phyloP scores from a whole-genome alignment of 2,329 filamentous ascomycete genomes.

The Paecilomyces sp. region DNA sequence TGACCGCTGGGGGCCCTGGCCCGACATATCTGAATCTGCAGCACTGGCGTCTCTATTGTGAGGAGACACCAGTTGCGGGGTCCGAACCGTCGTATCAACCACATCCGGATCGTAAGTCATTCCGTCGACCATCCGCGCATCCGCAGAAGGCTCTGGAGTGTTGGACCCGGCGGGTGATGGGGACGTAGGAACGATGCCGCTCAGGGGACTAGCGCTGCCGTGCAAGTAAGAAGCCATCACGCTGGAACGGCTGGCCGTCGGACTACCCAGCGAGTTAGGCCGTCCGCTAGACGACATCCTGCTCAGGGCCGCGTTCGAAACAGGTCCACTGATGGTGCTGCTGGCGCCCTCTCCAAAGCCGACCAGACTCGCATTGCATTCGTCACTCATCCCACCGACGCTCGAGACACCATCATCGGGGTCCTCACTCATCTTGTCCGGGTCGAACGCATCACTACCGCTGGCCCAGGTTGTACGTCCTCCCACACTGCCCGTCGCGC shows the following conservation, averaged over 20 bases:
- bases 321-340: constrained; percentile 74
- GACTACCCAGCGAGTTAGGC: constrained; percentile 34
- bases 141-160: constrained; percentile 36
- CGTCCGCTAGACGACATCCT: constrained; percentile 26
- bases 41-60: constrained; percentile 8
- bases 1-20: neutral
- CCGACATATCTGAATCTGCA: constrained; percentile 9
- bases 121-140: constrained; percentile 62
- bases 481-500: constrained; percentile 67
- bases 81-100: constrained; percentile 58
- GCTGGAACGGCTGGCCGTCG: constrained; percentile 25
- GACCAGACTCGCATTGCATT: constrained; percentile 74
- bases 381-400: constrained; percentile 76
- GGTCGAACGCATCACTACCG: constrained; percentile 52
- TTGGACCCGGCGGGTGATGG: constrained; percentile 27
- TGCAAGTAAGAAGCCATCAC: constrained; percentile 20
- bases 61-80: constrained; percentile 45
- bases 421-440: constrained; percentile 55
- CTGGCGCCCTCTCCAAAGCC: constrained; percentile 90
- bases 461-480: constrained; percentile 63
- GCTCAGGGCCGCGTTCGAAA: constrained; percentile 50
- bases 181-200: constrained; percentile 36
- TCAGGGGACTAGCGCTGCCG: constrained; percentile 30
- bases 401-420: constrained; percentile 58
- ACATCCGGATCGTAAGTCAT: constrained; percentile 56